Conservation (phyloP, 768 basidiomycete species). For the Psilocybe azurescens region DNA sequence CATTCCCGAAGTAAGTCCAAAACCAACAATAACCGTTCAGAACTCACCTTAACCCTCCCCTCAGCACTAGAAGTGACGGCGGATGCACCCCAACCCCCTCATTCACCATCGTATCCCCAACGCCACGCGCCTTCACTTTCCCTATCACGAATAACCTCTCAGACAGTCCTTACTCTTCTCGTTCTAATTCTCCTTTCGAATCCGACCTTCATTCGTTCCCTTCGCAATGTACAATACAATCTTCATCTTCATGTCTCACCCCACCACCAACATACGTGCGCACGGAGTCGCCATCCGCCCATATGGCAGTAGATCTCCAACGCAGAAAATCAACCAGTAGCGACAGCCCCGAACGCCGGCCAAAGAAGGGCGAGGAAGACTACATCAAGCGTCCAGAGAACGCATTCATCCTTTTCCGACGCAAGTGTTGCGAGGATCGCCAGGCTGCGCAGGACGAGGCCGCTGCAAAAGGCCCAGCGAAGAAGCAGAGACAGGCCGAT, state of each 20-base stretch:
- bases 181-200: constrained; percentile 75
- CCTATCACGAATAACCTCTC: constrained; percentile 63
- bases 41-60: constrained; percentile 17
- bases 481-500: constrained; percentile 76
- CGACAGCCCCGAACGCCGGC: constrained; percentile 56
- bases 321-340: constrained; percentile 58
- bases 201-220: constrained; percentile 65
- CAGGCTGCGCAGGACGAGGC: constrained; percentile 60
- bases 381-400: constrained; percentile 87
- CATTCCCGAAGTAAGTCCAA: constrained; percentile 50
- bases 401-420: constrained; percentile 84
- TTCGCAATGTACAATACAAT: constrained; percentile 35
- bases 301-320: constrained; percentile 36
- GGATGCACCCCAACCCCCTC: constrained; percentile 63
- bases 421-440: constrained; percentile 77
- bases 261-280: constrained; percentile 44
- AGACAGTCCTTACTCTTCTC: constrained; percentile 74
- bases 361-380: constrained; percentile 79
- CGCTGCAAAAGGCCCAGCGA: constrained; percentile 47
- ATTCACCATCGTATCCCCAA: constrained; percentile 68
- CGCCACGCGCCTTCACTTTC: constrained; percentile 75
- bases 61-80: constrained; percentile 80
- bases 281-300: constrained; percentile 49
- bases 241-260: constrained; percentile 47
- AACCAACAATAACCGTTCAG: constrained; percentile 2